Evolutionary conservation across 306 rosid species (phyloP), one percentile per base, ranked within the genome.

Genomic region (Gastrolobium bilobum): DNA sequence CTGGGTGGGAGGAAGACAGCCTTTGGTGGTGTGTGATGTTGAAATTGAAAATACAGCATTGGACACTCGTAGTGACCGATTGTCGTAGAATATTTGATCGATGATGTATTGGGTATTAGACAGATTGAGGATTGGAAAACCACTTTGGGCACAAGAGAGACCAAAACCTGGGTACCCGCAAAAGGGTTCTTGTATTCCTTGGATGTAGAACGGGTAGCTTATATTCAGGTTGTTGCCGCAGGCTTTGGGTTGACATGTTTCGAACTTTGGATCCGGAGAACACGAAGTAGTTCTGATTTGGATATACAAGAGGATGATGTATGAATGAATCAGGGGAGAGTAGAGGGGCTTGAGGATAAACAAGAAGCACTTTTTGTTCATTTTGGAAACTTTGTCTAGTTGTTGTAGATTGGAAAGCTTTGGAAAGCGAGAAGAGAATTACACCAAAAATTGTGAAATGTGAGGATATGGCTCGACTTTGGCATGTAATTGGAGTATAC

Each of bases 81-180:
- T 61, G 0, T 71, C 9, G 79, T 92, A 92, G 43, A 30, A 79
- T 61, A 90, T 92, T 2, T 73, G 8, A 50, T 53, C 75, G 42
- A 92, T 37, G 40, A 7, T 15, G 79, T 84, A 80, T 0, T 14
- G 3, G 42, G 54, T 38, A 4, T 46, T 64, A 2, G 71, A 52
- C 38, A 92, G 37, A 3, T 64, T 83, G 51, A 92, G 79, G 51
- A 78, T 26, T 33, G 92, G 86, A 63, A 52, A 38, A 53, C 56
- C 86, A 29, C 62, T 29, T 1, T 1, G 30, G 29, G 30, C 10
- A 75, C 97, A 92, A 15, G 78, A 30, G 61, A 92, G 13, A 0
- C 10, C 46, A 15, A 92, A 92, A 69, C 93, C 89, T 1, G 91
- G 92, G 73, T 46, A 87, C 0, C 97, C 97, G 13, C 95, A 87